These are phyloP conservation scores for Aspergillus conjunctus DNA, from an alignment of 495 filamentous ascomycete species.

Conservation along the genomic window DNA sequence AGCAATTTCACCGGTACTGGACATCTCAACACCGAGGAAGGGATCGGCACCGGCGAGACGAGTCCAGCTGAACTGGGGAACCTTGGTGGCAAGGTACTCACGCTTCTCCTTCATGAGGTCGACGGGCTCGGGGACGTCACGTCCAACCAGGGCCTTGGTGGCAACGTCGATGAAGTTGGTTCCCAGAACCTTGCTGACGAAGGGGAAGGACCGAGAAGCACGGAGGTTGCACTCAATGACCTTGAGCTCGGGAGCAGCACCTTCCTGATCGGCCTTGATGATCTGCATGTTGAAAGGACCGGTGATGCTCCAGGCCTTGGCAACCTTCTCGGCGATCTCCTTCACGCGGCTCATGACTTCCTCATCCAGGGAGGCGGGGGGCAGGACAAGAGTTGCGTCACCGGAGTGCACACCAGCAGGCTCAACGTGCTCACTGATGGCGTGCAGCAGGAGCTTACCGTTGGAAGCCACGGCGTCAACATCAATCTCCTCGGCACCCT, in stretches of 20 bases:
- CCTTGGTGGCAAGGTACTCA: conserved; percentile 94
- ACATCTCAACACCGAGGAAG: conserved; percentile 97
- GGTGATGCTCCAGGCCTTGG: conserved; percentile 94
- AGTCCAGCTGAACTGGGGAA: conserved; percentile 98
- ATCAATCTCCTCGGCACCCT: conserved; percentile 96
- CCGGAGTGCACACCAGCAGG: conserved; percentile 96
- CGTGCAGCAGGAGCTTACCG: conserved; percentile 86
- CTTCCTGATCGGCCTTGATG: conserved; percentile 81
- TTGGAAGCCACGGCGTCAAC: conserved; percentile 91
- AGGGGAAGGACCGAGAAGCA: conserved; percentile 96
- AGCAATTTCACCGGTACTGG: conserved; percentile 94
- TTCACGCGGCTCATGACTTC: conserved; percentile 80
- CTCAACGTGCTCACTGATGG: conserved; percentile 95
- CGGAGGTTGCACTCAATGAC: conserved; percentile 99
- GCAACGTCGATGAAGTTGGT: conserved; percentile 97
- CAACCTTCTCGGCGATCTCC: conserved; percentile 93
- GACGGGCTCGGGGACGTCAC: conserved; percentile 79
- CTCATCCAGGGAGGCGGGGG: conserved; percentile 75
- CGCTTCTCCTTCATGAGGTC: conserved; percentile 89
- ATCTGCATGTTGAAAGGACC: conserved; percentile 99
- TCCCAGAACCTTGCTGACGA: conserved; percentile 94
- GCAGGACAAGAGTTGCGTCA: conserved; percentile 90
- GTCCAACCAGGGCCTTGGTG: conserved; percentile 87
- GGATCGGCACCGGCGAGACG: conserved; percentile 97
- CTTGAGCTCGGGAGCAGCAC: conserved; percentile 75